Percentiles rank a stretch among this genome's conserved stretches.
Evolutionary conservation across 2,329 filamentous ascomycete species (phyloP).

Genomic region (Nemania sp.): DNA sequence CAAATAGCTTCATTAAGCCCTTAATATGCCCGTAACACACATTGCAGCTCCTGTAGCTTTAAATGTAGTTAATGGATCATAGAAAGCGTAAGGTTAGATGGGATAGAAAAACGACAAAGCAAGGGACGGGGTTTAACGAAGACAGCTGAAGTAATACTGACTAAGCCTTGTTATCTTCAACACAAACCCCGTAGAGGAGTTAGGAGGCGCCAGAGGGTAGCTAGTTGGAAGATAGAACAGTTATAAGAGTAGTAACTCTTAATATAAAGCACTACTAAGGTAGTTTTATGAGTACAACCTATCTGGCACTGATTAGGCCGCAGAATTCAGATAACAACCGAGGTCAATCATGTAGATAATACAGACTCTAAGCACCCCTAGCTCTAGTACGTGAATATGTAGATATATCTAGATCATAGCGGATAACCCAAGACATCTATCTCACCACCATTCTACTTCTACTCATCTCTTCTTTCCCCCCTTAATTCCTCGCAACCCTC

Average conservation of each 20-base stretch:
- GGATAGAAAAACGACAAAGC: no score
- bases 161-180: neutral
- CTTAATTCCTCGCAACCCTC: slow-evolving; percentile 49
- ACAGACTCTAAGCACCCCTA: no score
- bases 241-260: neutral
- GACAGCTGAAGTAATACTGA: no score
- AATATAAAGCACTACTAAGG: neutral
- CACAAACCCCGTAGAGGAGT: neutral
- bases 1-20: no score
- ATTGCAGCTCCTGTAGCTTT: no score
- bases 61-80: no score
- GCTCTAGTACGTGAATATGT: neutral
- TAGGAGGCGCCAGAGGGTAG: neutral
- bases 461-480: no score
- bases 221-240: neutral
- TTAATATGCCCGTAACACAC: no score
- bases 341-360: no score
- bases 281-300: neutral
- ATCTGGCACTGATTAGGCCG: neutral
- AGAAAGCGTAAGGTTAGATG: neutral
- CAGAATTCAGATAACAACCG: neutral
- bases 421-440: neutral
- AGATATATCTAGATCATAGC: neutral
- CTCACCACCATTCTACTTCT: neutral
- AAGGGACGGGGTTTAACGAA: no score